Percentiles rank a stretch among this genome's conserved stretches.
Conservation (phyloP, 345 rosid genomes). For the Syzygium aqueum region DNA sequence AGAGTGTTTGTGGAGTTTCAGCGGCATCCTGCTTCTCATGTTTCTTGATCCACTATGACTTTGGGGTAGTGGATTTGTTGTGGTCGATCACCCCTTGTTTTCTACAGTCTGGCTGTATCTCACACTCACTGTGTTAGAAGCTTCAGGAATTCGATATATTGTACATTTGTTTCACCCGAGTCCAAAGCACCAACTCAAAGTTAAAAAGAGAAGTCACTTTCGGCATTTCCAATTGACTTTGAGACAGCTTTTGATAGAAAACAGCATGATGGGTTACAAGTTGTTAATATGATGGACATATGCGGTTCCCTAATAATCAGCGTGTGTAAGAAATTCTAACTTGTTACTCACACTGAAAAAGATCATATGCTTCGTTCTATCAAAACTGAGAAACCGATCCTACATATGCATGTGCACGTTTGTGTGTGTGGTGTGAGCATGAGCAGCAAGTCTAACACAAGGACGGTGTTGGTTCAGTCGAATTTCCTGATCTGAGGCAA, state of each 20-base stretch:
- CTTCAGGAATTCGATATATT: not conserved
- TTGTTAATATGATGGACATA: not conserved
- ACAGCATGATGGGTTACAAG: not conserved
- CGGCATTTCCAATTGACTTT: not conserved
- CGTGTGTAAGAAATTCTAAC: not conserved
- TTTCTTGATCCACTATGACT: not conserved
- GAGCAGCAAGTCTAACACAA: not conserved
- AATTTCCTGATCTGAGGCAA: not conserved
- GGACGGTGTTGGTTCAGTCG: not conserved
- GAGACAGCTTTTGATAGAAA: not conserved
- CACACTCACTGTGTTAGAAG: not conserved
- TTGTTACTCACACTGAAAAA: not conserved
- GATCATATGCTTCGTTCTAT: not conserved
- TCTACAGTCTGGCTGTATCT: not conserved
- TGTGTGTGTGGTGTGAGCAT: not conserved
- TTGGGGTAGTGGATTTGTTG: not conserved
- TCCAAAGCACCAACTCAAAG: not conserved
- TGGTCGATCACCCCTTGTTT: not conserved
- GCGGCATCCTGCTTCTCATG: not conserved
- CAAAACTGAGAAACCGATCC: not conserved
- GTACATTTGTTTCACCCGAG: not conserved
- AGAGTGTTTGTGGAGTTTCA: not conserved
- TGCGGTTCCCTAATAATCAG: not conserved
- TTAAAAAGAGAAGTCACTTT: not conserved
- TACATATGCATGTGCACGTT: not conserved